A percentile compares a stretch with the other conserved stretches of the same genome.
Conservation (phyloP, 805 yeast genomes). For the Suhomyces sp. region DNA sequence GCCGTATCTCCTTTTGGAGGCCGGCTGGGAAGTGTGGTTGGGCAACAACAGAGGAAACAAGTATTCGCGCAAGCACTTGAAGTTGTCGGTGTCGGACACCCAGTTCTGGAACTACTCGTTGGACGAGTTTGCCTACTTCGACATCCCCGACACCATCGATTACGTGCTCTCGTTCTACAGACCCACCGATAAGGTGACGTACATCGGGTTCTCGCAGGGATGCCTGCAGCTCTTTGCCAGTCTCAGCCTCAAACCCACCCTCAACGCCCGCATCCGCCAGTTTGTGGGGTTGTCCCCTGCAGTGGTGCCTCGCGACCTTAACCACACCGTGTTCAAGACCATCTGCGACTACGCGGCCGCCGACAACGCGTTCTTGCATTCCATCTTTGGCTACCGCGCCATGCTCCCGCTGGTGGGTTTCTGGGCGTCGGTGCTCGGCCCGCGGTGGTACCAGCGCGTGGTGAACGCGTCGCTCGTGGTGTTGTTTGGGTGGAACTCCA, state of each 20-base stretch:
- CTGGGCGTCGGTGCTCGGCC: conserved; percentile 25
- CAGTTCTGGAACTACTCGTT: conserved; percentile 31
- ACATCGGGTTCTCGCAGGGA: conserved; percentile 31
- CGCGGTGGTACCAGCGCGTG: conserved; percentile 18
- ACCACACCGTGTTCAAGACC: conserved; percentile 21
- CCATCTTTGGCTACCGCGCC: conserved; percentile 27
- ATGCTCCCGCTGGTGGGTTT: conserved; percentile 28
- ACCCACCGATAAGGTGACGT: conserved; percentile 17
- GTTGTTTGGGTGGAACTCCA: conserved; percentile 28
- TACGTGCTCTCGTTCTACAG: conserved; percentile 20
- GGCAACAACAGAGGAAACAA: conserved; percentile 20
- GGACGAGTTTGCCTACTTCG: conserved; percentile 31
- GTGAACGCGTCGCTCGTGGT: conserved; percentile 22
- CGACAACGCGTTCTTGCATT: conserved; percentile 21
- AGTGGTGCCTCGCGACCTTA: conserved; percentile 22
- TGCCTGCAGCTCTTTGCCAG: conserved; percentile 32
- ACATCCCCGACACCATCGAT: conserved; percentile 25
- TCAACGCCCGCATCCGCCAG: conserved; percentile 18
- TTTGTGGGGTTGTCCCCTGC: conserved; percentile 33
- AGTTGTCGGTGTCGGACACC: conserved; percentile 20
- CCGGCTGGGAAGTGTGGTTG: conserved; percentile 16
- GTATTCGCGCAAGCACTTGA: conserved; percentile 30
- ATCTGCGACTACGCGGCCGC: conserved; percentile 25
- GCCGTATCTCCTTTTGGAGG: conserved; percentile 11
- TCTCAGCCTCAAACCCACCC: conserved; percentile 23